Conservation (phyloP, 805 yeast genomes). For the Clavispora santaluciae region DNA sequence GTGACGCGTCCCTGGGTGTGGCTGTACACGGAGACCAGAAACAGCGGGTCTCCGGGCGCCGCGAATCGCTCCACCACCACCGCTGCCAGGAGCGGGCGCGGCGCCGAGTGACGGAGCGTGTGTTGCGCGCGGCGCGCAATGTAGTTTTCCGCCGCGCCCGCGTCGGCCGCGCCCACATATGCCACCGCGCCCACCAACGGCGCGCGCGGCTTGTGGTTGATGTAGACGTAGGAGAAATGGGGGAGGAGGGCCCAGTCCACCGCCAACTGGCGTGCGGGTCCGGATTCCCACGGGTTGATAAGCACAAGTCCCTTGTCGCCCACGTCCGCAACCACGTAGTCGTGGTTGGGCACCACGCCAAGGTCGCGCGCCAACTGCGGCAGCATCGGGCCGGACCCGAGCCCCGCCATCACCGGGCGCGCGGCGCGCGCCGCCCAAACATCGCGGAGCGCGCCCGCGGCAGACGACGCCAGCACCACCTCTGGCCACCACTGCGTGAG, state of each 20-base stretch:
- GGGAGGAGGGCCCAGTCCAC: conserved; percentile 18
- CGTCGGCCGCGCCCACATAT: not conserved
- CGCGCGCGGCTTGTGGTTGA: conserved; percentile 58
- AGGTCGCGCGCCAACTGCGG: conserved; percentile 26
- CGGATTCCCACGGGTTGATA: conserved; percentile 35
- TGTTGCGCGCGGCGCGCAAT: not conserved
- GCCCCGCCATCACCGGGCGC: conserved; percentile 47
- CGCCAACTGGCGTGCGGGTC: conserved; percentile 15
- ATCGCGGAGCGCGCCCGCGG: conserved; percentile 13
- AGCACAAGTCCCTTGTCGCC: conserved; percentile 9
- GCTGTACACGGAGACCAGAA: not conserved
- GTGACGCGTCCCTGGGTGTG: conserved; percentile 1
- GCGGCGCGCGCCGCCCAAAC: conserved; percentile 22
- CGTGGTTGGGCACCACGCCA: conserved; percentile 56
- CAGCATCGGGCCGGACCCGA: conserved; percentile 60
- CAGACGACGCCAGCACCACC: conserved; percentile 6
- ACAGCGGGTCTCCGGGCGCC: not conserved
- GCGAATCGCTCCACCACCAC: conserved; percentile 1
- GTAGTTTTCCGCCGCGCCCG: not conserved
- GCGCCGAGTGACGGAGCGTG: conserved; percentile 14
- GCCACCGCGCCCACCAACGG: not conserved
- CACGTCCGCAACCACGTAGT: conserved; percentile 49
- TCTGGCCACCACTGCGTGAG: conserved; percentile 77
- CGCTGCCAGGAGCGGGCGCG: not conserved
- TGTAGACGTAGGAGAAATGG: conserved; percentile 48